A percentile compares a stretch with the other conserved stretches of the same genome.
Conservation (phyloP, 1,139 yeast genomes). For the Meyerozyma athensensis region DNA sequence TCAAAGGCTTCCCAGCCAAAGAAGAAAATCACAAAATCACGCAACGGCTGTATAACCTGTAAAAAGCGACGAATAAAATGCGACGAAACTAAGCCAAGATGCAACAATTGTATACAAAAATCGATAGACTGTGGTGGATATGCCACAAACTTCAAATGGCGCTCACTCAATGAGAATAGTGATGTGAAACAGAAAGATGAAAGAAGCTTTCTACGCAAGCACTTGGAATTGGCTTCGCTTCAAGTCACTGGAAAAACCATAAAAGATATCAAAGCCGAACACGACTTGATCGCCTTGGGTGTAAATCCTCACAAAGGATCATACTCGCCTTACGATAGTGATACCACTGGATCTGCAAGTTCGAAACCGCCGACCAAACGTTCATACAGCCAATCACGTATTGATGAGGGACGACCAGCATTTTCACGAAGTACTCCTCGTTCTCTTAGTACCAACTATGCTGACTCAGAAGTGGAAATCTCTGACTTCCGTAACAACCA, state of each 20-base stretch:
- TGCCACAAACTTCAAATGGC: conserved; percentile 61
- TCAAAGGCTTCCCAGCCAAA: background rate
- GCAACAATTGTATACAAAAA: conserved; percentile 41
- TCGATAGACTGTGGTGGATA: conserved; percentile 57
- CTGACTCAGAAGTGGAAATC: background rate
- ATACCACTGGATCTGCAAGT: background rate
- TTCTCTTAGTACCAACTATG: background rate
- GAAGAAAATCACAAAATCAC: conserved; percentile 24
- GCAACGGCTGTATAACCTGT: conserved; percentile 53
- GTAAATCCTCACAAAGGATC: conserved; percentile 32
- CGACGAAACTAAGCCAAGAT: conserved; percentile 53
- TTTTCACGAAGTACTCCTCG: background rate
- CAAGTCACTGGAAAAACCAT: conserved; percentile 51
- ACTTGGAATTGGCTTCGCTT: conserved; percentile 49
- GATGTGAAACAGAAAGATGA: conserved; percentile 2
- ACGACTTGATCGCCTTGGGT: conserved; percentile 45
- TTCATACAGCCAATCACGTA: background rate
- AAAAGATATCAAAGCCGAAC: conserved; percentile 44
- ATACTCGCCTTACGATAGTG: background rate
- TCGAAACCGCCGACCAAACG: background rate
- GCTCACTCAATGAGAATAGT: conserved; percentile 36
- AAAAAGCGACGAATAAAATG: conserved; percentile 53
- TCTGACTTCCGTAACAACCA: background rate
- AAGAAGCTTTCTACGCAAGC: conserved; percentile 26
- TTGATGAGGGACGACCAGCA: background rate